Percentiles rank a stretch among this genome's conserved stretches.
These are phyloP conservation scores for Populus hybrid DNA, from an alignment of 441 rosid genomes.

Conservation along the genomic window DNA sequence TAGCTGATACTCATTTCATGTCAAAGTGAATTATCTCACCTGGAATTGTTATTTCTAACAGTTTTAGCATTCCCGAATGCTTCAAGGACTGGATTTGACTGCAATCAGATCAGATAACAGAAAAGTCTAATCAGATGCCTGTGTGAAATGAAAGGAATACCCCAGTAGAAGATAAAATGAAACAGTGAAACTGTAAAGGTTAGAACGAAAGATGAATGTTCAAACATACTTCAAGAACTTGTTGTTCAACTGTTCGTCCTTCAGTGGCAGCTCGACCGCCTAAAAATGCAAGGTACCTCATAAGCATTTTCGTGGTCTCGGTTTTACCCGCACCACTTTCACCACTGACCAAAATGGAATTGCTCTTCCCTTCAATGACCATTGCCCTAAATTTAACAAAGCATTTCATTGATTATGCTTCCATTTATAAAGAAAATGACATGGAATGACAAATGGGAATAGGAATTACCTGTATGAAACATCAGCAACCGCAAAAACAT, in stretches of 20 bases:
- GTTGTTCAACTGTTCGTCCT: slow-evolving; percentile 90
- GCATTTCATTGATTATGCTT: slow-evolving; percentile 7
- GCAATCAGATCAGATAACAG: slow-evolving; percentile 22
- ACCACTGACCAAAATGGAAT: slow-evolving; percentile 96
- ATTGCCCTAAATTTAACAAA: slow-evolving; percentile 60
- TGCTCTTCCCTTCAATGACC: slow-evolving; percentile 85
- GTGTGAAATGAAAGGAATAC: slow-evolving; percentile 8
- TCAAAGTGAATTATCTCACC: slow-evolving; percentile 37
- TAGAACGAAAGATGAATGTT: slow-evolving; percentile 9
- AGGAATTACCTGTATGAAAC: slow-evolving; percentile 70
- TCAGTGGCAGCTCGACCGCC: slow-evolving; percentile 93
- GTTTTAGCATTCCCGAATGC: slow-evolving; percentile 94
- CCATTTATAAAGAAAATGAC: neutral
- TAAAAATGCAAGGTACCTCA: slow-evolving; percentile 91
- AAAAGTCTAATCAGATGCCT: slow-evolving; percentile 14
- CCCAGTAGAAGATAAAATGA: neutral
- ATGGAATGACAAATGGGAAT: neutral
- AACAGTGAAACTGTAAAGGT: slow-evolving; percentile 11
- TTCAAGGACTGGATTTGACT: slow-evolving; percentile 96
- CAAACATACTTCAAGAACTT: slow-evolving; percentile 82
- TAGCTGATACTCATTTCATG: neutral
- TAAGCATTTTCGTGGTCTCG: slow-evolving; percentile 94
- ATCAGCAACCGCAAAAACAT: slow-evolving; percentile 89
- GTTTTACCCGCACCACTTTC: slow-evolving; percentile 99
- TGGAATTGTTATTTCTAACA: slow-evolving; percentile 85